Conservation (phyloP, 352 stramenopile genomes). For the Lagenidium sp. region DNA sequence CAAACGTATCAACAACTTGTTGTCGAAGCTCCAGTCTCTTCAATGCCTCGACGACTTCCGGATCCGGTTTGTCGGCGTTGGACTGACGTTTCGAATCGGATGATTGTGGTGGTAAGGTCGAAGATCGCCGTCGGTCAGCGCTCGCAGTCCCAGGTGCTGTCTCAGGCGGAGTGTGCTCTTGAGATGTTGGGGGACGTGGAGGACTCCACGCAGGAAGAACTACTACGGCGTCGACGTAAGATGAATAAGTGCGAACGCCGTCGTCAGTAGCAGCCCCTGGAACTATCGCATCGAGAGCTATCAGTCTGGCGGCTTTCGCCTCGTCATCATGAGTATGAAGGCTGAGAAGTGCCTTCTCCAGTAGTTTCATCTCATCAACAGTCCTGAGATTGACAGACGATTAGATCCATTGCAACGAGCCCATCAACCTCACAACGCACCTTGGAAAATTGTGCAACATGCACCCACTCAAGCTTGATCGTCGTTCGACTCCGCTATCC, state of each 20-base stretch:
- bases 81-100: conserved; percentile 8
- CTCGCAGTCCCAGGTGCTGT: no score
- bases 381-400: conserved; percentile 13
- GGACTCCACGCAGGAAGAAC: no score
- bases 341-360: conserved; percentile 26
- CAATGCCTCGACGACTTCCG: conserved; percentile 4
- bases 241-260: no score
- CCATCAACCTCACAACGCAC: no score
- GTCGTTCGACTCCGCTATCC: background rate
- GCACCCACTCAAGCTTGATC: no score
- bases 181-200: no score
- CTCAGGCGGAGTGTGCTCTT: no score
- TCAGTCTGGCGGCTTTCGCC: background rate
- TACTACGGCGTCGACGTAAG: no score
- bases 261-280: no score
- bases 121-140: no score
- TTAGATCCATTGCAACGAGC: no score
- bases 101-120: no score
- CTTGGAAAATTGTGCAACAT: conserved; percentile 54
- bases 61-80: conserved; percentile 1
- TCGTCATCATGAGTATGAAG: background rate
- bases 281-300: background rate
- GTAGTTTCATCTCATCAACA: conserved; percentile 39
- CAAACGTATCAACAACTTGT: conserved; percentile 3
- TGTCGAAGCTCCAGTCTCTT: conserved; percentile 1